Percentiles rank a stretch among this genome's conserved stretches.
These are phyloP conservation scores for Podospora tetraspora DNA, from an alignment of 495 filamentous ascomycete species.

Conservation along the genomic window DNA sequence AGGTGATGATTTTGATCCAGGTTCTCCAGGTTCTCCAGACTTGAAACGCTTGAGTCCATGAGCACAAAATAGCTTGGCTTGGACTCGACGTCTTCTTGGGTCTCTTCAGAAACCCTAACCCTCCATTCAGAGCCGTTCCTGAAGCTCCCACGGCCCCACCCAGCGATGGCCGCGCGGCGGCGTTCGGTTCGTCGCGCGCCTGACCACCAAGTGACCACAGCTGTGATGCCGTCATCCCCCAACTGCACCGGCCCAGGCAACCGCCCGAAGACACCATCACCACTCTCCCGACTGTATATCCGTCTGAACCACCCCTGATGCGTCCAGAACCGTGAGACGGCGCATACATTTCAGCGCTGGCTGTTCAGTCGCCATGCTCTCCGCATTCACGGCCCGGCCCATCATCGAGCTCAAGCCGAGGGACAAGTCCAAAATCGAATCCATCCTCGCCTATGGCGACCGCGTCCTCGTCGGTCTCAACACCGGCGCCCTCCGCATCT, in stretches of 20 bases:
- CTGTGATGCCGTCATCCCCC: conserved; percentile 10
- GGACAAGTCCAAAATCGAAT: conserved; percentile 94
- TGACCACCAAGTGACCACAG: conserved; percentile 4
- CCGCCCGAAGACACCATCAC: background rate
- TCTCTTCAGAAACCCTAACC: background rate
- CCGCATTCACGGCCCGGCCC: conserved; percentile 92
- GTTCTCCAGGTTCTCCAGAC: too few species aligned
- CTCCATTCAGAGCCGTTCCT: background rate
- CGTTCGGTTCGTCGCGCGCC: conserved; percentile 1
- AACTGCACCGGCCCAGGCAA: conserved; percentile 1
- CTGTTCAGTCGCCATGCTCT: conserved; percentile 66
- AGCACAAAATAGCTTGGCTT: background rate
- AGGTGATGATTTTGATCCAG: too few species aligned
- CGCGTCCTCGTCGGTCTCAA: conserved; percentile 85
- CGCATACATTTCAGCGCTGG: conserved; percentile 22
- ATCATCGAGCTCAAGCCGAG: conserved; percentile 92
- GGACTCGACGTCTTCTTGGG: background rate
- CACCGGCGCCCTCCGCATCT: conserved; percentile 83
- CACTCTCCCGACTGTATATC: background rate
- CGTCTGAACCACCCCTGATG: conserved; percentile 16
- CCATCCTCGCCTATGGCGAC: conserved; percentile 86
- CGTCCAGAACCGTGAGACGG: conserved; percentile 16
- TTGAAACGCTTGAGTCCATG: too few species aligned
- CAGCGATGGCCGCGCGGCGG: background rate
- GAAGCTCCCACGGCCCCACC: background rate